phyloP scores from a whole-genome alignment of 768 basidiomycete genomes.

The Ephemerocybe angulata region DNA sequence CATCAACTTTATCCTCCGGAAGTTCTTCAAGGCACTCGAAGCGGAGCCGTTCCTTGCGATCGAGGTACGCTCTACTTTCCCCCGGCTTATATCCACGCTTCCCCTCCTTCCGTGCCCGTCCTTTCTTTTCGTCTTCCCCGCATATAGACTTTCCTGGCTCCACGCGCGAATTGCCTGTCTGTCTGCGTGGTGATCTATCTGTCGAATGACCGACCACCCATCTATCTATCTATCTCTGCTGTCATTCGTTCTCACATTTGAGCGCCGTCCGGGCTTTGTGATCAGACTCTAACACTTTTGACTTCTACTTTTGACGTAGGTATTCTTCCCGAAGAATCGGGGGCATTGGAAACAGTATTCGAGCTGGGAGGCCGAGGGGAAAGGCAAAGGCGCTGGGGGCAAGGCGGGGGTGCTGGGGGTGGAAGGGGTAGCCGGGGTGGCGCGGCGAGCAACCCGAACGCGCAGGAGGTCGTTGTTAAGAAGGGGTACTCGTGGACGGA shows the following conservation, averaged over 20 bases:
- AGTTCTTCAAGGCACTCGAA: conserved; percentile 90
- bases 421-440: too few species aligned
- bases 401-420: conserved; percentile 33
- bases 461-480: conserved; percentile 53
- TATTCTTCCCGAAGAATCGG: conserved; percentile 87
- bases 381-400: conserved; percentile 11
- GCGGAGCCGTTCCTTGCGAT: conserved; percentile 85
- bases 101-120: conserved; percentile 4
- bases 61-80: conserved; percentile 55
- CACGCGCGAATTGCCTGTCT: too few species aligned
- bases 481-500: conserved; percentile 88
- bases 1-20: conserved; percentile 82
- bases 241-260: too few species aligned
- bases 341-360: conserved; percentile 84
- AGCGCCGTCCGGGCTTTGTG: too few species aligned
- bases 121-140: conserved; percentile 10
- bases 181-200: too few species aligned
- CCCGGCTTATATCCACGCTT: conserved; percentile 7
- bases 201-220: too few species aligned
- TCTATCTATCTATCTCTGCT: too few species aligned
- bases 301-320: conserved; percentile 39
- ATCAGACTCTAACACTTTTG: too few species aligned
- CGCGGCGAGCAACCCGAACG: conserved; percentile 22
- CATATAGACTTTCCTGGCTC: too few species aligned
- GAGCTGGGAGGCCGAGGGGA: conserved; percentile 63